Evolutionary conservation across 2,329 filamentous ascomycete genomes (phyloP), one percentile per base, ranked within the genome.

Genomic region (Fusarium bactridioides): DNA sequence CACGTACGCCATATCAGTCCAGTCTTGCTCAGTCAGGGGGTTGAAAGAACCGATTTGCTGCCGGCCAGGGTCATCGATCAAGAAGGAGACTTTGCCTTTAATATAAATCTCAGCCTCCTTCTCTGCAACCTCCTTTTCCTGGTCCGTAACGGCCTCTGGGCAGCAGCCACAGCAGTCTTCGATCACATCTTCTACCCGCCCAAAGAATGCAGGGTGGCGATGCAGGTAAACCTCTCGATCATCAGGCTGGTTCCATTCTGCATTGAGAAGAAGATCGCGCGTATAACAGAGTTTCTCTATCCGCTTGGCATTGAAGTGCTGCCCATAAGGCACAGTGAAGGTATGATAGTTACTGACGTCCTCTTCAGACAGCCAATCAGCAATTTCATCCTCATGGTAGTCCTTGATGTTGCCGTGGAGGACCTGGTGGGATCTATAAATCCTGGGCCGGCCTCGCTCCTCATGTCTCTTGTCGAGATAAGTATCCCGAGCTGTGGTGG

Each of bases 1-100:
- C 40, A 97, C 87, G 73, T 97, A 97, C 1, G 94, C 93, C 93
- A 97, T 96, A 72, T 95, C 93, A 2, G 94, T 96, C 93, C 94
- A 97, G 77, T 96, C 93, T 56, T 93, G 87, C 45, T 94, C 90
- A 0, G 92, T 95, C 41, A 95, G 86, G 0, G 94, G 94, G 75
- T 96, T 92, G 83, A 97, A 97, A 15, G 87, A 89, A 31, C 88
- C 88, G 55, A 89, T 89, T 79, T 88, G 83, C 78, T 96, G 94
- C 61, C 94, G 87, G 23, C 94, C 94, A 4, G 94, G 93, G 74
- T 97, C 89, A 75, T 97, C 93, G 70, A 91, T 91, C 74, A 96
- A 85, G 80, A 97, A 97, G 0, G 86, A 85, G 15, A 96, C 86
- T 27, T 88, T 86, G 13, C 94, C 94, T 6, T 91, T 93, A 27